These are phyloP conservation scores for Alternaria burnsii DNA, from an alignment of 2,329 filamentous ascomycete genomes.

Conservation along the genomic window DNA sequence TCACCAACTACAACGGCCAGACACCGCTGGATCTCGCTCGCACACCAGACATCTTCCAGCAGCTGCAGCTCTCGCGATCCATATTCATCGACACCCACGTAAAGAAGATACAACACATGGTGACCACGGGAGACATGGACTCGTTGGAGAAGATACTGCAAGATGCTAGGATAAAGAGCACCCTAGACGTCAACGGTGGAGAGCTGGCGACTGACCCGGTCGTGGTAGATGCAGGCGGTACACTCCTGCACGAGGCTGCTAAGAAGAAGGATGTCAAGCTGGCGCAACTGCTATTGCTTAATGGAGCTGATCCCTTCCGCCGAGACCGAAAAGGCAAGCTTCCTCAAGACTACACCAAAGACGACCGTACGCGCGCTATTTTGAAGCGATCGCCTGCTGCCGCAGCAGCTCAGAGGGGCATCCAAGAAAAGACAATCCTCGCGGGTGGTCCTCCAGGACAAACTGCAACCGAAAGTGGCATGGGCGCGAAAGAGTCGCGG, in stretches of 20 bases:
- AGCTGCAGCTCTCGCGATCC: conserved; percentile 87
- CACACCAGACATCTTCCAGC: conserved; percentile 94
- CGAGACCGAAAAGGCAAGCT: conserved; percentile 95
- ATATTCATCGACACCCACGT: conserved; percentile 89
- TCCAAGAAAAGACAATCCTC: conserved; percentile 96
- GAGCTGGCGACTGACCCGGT: conserved; percentile 84
- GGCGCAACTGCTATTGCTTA: conserved; percentile 88
- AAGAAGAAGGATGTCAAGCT: conserved; percentile 85
- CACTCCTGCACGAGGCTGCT: conserved; percentile 90
- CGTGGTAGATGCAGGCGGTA: conserved; percentile 85
- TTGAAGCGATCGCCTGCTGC: conserved; percentile 94
- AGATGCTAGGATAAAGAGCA: conserved; percentile 83
- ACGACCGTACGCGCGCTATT: conserved; percentile 86
- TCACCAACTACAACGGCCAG: conserved; percentile 84
- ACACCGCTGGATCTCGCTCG: conserved; percentile 87
- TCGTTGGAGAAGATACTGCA: conserved; percentile 80
- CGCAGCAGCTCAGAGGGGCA: conserved; percentile 90
- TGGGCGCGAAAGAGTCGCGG: conserved; percentile 82
- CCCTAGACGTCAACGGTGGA: conserved; percentile 89
- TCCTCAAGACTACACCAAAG: conserved; percentile 94
- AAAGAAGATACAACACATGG: conserved; percentile 81
- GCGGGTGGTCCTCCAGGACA: conserved; percentile 72
- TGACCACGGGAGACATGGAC: conserved; percentile 77
- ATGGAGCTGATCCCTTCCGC: conserved; percentile 94
- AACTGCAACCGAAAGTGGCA: conserved; percentile 65